phyloP scores from a whole-genome alignment of 192 early-diverging fungal genomes.

The Cladochytrium replicatum region DNA sequence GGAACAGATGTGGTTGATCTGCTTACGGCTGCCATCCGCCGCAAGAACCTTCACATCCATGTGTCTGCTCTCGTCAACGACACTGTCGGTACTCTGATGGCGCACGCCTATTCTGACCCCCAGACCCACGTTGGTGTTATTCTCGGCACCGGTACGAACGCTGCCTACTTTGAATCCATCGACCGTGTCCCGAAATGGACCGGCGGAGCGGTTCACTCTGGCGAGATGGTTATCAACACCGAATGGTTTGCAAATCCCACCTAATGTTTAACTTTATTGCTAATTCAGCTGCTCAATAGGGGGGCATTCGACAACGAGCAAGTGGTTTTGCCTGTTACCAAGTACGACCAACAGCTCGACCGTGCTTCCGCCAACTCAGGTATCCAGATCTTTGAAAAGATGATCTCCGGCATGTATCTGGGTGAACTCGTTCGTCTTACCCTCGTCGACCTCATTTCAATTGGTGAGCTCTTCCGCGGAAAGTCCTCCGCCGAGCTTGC shows the following conservation, averaged over 20 bases:
- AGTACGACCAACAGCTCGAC: conserved; percentile 80
- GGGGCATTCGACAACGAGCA: conserved; percentile 83
- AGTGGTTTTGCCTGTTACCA: conserved; percentile 68
- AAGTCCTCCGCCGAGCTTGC: conserved; percentile 51
- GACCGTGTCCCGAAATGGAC: conserved; percentile 70
- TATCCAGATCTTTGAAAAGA: conserved; percentile 91
- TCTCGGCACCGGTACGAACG: conserved; percentile 90
- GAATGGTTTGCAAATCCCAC: too few species aligned
- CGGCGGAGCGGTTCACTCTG: conserved; percentile 25
- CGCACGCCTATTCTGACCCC: conserved; percentile 81
- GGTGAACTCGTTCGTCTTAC: conserved; percentile 81
- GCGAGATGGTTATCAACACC: conserved; percentile 86
- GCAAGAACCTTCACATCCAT: conserved; percentile 59
- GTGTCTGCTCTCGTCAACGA: conserved; percentile 92
- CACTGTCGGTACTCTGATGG: conserved; percentile 86
- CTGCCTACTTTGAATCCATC: conserved; percentile 84
- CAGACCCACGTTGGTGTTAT: conserved; percentile 78
- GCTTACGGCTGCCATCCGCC: conserved; percentile 67
- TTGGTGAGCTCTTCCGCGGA: conserved; percentile 65
- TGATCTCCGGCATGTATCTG: conserved; percentile 90
- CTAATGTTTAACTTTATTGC: too few species aligned
- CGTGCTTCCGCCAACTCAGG: conserved; percentile 64
- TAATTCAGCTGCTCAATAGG: too few species aligned
- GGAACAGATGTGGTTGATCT: conserved; percentile 76
- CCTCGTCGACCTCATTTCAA: conserved; percentile 70